Conservation (phyloP, 148 eudicot species). For the Oxyria digyna region DNA sequence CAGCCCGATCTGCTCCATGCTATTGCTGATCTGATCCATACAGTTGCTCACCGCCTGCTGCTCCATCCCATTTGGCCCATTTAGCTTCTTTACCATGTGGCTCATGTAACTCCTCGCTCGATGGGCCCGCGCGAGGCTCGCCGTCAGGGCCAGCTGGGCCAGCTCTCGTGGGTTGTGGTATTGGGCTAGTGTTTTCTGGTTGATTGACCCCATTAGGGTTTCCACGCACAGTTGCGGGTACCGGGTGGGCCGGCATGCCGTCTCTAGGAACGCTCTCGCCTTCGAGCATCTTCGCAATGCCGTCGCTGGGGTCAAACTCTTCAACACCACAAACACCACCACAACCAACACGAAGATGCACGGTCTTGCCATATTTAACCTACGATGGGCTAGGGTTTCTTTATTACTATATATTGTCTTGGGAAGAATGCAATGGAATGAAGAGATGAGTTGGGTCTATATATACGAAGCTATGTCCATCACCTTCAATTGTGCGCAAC, state of each 20-base stretch:
- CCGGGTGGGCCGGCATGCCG: background rate
- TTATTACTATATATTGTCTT: no score
- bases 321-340: background rate
- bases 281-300: background rate
- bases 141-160: conserved; percentile 40
- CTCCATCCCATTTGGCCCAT: conserved; percentile 12
- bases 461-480: background rate
- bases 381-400: no score
- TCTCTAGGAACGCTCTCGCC: background rate
- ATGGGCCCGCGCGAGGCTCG: conserved; percentile 32
- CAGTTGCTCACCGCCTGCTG: conserved; percentile 35
- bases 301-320: background rate
- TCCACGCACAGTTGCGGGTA: background rate
- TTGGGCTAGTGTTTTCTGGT: background rate
- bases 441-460: background rate
- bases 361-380: background rate
- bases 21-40: conserved; percentile 35
- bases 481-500: background rate
- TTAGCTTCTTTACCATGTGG: conserved; percentile 21
- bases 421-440: background rate
- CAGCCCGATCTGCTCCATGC: conserved; percentile 36
- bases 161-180: conserved; percentile 21
- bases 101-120: conserved; percentile 31
- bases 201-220: background rate
- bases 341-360: background rate